Percentiles rank a stretch among this genome's conserved stretches.
Evolutionary conservation across 371 early-diverging fungal species (phyloP).

Genomic region (Fennellomyces sp.): DNA sequence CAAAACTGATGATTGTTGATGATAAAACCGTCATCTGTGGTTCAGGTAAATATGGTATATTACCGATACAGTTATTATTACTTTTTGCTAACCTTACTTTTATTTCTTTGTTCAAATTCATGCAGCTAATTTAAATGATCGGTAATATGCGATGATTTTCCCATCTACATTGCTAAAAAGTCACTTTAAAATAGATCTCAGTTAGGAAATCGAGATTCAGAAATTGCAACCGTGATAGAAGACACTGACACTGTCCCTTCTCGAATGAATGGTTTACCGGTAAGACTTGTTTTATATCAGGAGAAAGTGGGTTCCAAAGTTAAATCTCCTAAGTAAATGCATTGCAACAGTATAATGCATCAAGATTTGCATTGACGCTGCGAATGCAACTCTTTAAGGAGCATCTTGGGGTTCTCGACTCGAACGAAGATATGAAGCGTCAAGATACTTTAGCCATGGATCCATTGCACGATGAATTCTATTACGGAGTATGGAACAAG

Average conservation of each 20-base stretch:
- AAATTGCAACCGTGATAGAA: conserved; percentile 83
- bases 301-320: no score
- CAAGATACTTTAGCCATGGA: conserved; percentile 59
- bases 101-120: not conserved
- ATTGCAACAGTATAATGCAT: conserved; percentile 65
- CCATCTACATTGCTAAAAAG: no score
- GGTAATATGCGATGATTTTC: no score
- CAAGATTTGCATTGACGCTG: conserved; percentile 70
- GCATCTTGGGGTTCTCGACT: conserved; percentile 72
- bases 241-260: conserved; percentile 72
- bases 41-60: conserved; percentile 38
- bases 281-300: conserved; percentile 30
- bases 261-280: conserved; percentile 70
- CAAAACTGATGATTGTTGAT: conserved; percentile 87
- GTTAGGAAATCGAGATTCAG: conserved; percentile 91
- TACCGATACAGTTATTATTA: not conserved
- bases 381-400: conserved; percentile 81
- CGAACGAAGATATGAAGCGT: conserved; percentile 20
- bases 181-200: conserved; percentile 85
- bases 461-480: conserved; percentile 71
- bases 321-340: not conserved
- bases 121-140: conserved; percentile 51
- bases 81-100: not conserved
- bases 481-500: conserved; percentile 60
- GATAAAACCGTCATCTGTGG: conserved; percentile 69